These are phyloP conservation scores for Ophiostoma sp. DNA, from an alignment of 2,329 filamentous ascomycete genomes.

Conservation along the genomic window DNA sequence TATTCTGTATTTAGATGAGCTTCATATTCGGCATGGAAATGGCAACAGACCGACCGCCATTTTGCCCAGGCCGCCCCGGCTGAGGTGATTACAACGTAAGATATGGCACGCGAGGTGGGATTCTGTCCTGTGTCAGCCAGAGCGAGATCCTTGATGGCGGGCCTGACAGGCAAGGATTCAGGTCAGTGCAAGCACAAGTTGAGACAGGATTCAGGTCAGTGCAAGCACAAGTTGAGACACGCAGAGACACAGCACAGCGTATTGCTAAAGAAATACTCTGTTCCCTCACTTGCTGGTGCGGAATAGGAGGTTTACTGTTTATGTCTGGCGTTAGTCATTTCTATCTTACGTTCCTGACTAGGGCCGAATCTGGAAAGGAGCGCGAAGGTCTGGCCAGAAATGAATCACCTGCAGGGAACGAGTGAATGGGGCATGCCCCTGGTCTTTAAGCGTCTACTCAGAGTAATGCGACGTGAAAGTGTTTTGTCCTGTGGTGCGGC, in stretches of 20 bases:
- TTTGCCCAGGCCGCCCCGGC: not conserved
- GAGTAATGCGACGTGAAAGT: not conserved
- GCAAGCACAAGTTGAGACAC: no score
- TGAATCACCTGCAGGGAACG: conserved; percentile 8
- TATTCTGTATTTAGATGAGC: not conserved
- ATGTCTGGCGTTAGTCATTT: not conserved
- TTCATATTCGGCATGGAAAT: not conserved
- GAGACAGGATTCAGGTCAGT: not conserved
- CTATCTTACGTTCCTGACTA: not conserved
- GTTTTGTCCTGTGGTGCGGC: no score
- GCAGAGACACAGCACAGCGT: no score
- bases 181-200: not conserved
- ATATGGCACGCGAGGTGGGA: not conserved
- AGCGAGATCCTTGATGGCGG: not conserved
- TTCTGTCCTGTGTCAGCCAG: not conserved
- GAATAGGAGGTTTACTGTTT: not conserved
- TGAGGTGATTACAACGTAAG: not conserved
- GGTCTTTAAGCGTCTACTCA: conserved; percentile 37
- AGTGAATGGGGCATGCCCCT: not conserved
- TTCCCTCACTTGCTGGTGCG: no score
- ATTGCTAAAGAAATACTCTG: no score
- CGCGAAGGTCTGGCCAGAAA: conserved; percentile 6
- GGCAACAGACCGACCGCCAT: not conserved
- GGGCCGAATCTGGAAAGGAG: conserved; percentile 2
- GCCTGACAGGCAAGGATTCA: not conserved